These are phyloP conservation scores for Yarrowia sp. DNA, from an alignment of 805 yeast species.

Conservation along the genomic window DNA sequence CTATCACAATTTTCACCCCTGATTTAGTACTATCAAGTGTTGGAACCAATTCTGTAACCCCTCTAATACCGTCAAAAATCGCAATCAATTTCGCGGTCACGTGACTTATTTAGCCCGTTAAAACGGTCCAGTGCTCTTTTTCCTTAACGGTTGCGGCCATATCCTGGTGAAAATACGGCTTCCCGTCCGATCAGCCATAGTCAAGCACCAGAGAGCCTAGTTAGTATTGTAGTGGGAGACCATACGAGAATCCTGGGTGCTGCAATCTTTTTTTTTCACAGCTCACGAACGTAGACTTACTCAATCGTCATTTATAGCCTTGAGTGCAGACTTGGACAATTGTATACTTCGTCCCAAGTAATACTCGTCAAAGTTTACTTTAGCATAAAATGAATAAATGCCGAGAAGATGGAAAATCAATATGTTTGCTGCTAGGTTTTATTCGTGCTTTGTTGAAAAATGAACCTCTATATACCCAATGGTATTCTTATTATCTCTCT, in stretches of 20 bases:
- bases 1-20: not conserved
- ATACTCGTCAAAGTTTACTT: too few species aligned
- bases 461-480: too few species aligned
- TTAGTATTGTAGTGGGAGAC: conserved; percentile 31
- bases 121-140: not conserved
- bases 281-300: too few species aligned
- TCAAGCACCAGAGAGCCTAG: conserved; percentile 33
- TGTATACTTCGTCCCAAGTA: too few species aligned
- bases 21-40: too few species aligned
- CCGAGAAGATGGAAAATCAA: too few species aligned
- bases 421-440: too few species aligned
- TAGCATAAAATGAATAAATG: too few species aligned
- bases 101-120: not conserved
- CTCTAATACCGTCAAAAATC: not conserved
- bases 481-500: too few species aligned
- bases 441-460: too few species aligned
- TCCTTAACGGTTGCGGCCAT: conserved; percentile 7
- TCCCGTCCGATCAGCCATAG: conserved; percentile 31
- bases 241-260: conserved; percentile 32
- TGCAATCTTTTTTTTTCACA: conserved; percentile 12
- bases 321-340: too few species aligned
- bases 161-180: conserved; percentile 32
- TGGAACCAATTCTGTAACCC: not conserved
- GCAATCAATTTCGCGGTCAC: not conserved
- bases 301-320: too few species aligned